Evolutionary conservation across 1,284 basidiomycete species (phyloP).

Genomic region (Sanghuangporus sanghuang): DNA sequence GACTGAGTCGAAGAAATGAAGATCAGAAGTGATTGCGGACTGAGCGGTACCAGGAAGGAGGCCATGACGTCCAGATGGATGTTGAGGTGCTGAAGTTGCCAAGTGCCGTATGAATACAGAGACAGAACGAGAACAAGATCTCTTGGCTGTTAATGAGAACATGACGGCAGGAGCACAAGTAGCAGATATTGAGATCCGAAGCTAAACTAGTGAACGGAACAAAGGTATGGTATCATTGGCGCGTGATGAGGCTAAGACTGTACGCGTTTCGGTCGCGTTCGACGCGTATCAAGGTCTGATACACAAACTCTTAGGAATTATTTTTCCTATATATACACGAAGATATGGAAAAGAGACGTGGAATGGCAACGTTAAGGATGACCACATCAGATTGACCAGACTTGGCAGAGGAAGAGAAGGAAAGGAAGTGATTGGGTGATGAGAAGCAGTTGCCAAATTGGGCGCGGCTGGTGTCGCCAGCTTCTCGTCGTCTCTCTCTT

Average conservation of each 20-base stretch:
- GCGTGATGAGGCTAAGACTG: neutral
- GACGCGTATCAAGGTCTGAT: neutral
- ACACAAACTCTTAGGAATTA: neutral
- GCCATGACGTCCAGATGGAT: constrained; percentile 27
- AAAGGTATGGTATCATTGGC: neutral
- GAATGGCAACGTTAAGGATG: neutral
- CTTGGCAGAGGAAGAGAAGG: neutral
- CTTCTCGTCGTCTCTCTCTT: neutral
- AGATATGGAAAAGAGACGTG: neutral
- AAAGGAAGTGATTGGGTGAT: neutral
- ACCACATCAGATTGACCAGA: neutral
- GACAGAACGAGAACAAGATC: neutral
- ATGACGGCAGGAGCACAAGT: neutral
- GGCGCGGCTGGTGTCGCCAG: neutral
- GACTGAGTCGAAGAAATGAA: constrained; percentile 76
- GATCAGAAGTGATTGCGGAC: constrained; percentile 61
- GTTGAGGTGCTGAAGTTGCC: constrained; percentile 14
- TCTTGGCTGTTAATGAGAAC: neutral
- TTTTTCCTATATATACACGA: no score
- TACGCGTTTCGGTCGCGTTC: neutral
- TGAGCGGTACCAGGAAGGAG: constrained; percentile 51
- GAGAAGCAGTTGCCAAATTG: constrained; percentile 7
- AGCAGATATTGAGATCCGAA: neutral
- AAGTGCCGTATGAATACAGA: neutral
- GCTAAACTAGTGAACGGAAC: neutral